These are phyloP conservation scores for Luffa acutangula DNA, from an alignment of 306 rosid genomes.

Conservation along the genomic window DNA sequence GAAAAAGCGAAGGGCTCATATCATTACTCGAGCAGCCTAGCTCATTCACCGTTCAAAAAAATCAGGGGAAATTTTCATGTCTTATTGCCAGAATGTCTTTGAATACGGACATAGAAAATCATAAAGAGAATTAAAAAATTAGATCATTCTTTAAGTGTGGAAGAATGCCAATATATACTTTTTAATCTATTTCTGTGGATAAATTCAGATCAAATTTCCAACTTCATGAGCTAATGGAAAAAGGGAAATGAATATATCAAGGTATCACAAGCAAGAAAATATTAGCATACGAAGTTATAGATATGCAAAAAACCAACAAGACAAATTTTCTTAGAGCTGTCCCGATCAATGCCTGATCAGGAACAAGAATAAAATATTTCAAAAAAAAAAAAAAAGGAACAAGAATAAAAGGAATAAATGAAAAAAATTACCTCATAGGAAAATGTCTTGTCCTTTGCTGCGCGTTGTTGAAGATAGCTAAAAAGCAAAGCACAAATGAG, in stretches of 20 bases:
- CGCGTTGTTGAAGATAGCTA: constrained; percentile 85
- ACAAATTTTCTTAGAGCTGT: background rate
- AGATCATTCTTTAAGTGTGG: background rate
- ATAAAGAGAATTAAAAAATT: background rate
- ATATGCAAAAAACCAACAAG: background rate
- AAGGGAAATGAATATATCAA: background rate
- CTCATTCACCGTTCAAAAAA: too few relatives aligned
- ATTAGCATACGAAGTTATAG: background rate
- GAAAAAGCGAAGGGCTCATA: too few relatives aligned
- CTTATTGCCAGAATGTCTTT: background rate
- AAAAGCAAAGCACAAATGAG: constrained; percentile 17
- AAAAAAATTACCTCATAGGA: constrained; percentile 65
- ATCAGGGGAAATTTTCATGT: background rate
- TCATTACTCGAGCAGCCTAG: too few relatives aligned
- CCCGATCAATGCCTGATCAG: background rate
- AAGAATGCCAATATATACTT: background rate
- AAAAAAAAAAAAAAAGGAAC: background rate
- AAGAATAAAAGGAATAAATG: background rate
- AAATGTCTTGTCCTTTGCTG: constrained; percentile 64
- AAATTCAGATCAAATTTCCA: background rate
- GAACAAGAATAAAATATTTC: background rate
- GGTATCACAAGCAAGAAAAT: background rate
- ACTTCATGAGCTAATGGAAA: background rate
- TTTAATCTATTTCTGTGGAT: background rate
- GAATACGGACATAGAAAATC: background rate